Percentiles rank a stretch among this genome's conserved stretches.
phyloP scores from a whole-genome alignment of 495 filamentous ascomycete species.

The Neurospora sp. region DNA sequence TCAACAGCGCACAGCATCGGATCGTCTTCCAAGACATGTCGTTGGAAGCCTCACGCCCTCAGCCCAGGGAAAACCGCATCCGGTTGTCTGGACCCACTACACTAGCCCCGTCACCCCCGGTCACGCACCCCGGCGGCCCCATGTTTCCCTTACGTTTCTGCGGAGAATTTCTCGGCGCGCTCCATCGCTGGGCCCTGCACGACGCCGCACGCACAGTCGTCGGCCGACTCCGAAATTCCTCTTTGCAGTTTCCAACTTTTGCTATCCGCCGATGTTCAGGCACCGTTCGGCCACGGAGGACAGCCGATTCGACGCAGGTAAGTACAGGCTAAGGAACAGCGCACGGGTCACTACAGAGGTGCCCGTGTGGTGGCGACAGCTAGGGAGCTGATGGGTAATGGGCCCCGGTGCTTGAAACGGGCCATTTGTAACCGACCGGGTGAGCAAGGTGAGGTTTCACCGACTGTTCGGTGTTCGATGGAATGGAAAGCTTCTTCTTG shows the following conservation, averaged over 20 bases:
- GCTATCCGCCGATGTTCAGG: neutral
- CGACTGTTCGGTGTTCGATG: neutral
- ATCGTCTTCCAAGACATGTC: neutral
- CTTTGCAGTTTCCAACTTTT: neutral
- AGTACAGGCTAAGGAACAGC: neutral
- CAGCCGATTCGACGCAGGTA: neutral
- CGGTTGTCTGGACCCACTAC: neutral
- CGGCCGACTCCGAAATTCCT: neutral
- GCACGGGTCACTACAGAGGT: too few relatives aligned
- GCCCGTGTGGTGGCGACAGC: too few relatives aligned
- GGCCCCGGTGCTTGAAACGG: neutral
- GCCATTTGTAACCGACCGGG: neutral
- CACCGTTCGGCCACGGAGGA: neutral
- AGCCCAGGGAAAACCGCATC: neutral
- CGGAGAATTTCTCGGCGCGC: neutral
- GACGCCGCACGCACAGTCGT: neutral
- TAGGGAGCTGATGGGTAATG: too few relatives aligned
- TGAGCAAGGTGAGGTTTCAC: neutral
- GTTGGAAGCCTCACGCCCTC: neutral
- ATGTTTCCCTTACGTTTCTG: neutral
- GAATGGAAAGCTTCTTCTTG: neutral
- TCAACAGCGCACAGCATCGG: neutral
- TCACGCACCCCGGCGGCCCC: neutral
- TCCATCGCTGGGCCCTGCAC: neutral
- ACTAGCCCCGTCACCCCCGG: neutral